Conservation (phyloP, 768 basidiomycete genomes). For the Russula brevipes region DNA sequence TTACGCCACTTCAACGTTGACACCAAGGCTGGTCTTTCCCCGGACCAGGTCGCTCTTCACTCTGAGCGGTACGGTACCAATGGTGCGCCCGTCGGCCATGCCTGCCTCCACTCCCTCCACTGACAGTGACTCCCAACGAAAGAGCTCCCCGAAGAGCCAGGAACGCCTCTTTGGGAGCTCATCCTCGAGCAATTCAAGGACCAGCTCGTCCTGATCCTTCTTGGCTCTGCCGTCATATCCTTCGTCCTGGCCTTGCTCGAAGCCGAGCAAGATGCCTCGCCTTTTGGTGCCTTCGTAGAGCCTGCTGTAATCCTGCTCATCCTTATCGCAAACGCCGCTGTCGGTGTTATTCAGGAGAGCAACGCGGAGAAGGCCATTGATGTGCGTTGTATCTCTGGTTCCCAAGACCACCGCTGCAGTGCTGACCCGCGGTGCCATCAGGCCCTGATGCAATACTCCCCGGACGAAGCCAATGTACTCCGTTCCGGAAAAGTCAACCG, state of each 20-base stretch:
- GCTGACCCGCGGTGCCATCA: constrained; percentile 31
- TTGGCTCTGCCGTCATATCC: constrained; percentile 89
- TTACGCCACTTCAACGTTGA: constrained; percentile 6
- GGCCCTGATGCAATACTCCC: constrained; percentile 96
- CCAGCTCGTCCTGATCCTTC: constrained; percentile 93
- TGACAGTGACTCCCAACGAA: neutral
- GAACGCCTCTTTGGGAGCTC: constrained; percentile 89
- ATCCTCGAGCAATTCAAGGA: constrained; percentile 99
- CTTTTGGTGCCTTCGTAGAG: constrained; percentile 89
- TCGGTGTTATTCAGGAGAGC: constrained; percentile 95
- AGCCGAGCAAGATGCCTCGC: constrained; percentile 56
- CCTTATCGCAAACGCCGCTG: constrained; percentile 92
- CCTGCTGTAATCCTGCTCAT: constrained; percentile 93
- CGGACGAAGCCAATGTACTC: constrained; percentile 89
- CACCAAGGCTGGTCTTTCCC: neutral
- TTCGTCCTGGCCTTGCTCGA: constrained; percentile 90
- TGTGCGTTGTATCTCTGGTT: constrained; percentile 44
- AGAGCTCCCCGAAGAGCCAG: constrained; percentile 91
- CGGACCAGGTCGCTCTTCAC: constrained; percentile 8
- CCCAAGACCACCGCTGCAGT: neutral
- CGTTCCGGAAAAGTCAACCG: constrained; percentile 64
- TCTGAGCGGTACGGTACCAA: constrained; percentile 22
- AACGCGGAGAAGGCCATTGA: constrained; percentile 97
- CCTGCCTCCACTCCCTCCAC: neutral
- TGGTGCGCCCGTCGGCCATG: constrained; percentile 9